These are phyloP conservation scores for Cicer bijugum DNA, from an alignment of 306 rosid genomes.

Conservation along the genomic window DNA sequence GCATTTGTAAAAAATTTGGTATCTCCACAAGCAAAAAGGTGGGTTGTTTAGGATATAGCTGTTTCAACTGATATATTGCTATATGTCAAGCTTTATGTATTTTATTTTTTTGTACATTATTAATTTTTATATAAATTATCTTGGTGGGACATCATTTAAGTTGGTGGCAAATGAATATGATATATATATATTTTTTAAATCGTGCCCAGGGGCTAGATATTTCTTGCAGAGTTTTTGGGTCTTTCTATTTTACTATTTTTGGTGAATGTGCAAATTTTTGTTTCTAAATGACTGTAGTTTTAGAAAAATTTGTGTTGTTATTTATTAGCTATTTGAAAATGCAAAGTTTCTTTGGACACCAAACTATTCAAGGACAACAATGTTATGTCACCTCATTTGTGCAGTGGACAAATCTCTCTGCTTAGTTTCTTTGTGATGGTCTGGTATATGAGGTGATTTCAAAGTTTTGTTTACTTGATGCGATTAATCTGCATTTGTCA, in stretches of 20 bases:
- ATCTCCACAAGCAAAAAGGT: constrained; percentile 72
- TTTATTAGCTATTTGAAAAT: not conserved
- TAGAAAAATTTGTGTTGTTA: not conserved
- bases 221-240: not conserved
- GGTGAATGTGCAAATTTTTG: not conserved
- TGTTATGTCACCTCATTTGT: not conserved
- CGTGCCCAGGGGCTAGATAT: not conserved
- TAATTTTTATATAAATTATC: constrained; percentile 9
- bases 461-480: constrained; percentile 4
- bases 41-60: constrained; percentile 25
- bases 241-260: not conserved
- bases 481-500: not conserved
- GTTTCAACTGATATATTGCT: constrained; percentile 26
- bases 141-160: constrained; percentile 5
- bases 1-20: constrained; percentile 80
- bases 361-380: not conserved
- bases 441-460: not conserved
- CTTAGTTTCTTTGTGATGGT: constrained; percentile 15
- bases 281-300: not conserved
- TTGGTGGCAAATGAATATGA: constrained; percentile 19
- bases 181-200: not conserved
- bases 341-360: constrained; percentile 14
- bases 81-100: not conserved
- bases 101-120: not conserved
- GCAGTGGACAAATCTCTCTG: not conserved